phyloP scores from a whole-genome alignment of 2,329 filamentous ascomycete species.

The Bipolaris zeicola region DNA sequence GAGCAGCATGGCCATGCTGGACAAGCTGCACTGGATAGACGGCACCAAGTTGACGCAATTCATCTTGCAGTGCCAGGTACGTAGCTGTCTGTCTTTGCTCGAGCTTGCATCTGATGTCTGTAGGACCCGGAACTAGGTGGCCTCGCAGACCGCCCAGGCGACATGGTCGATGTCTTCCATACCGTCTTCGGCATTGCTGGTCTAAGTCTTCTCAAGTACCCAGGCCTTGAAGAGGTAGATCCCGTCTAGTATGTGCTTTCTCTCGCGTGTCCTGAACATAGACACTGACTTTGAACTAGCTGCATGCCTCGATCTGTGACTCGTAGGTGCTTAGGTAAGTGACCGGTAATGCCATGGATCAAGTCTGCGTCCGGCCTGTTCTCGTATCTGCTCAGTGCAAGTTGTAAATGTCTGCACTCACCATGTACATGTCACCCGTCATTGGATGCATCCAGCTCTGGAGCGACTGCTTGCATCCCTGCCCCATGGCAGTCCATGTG shows the following conservation, averaged over 20 bases:
- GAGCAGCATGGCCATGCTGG: constrained; percentile 88
- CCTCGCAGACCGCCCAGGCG: constrained; percentile 85
- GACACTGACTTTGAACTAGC: constrained; percentile 28
- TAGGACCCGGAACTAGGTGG: constrained; percentile 80
- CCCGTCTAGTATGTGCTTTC: constrained; percentile 72
- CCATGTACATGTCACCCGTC: background rate
- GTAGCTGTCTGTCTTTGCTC: constrained; percentile 10
- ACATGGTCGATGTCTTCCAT: constrained; percentile 98
- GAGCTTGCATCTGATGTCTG: background rate
- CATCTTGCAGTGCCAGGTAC: constrained; percentile 81
- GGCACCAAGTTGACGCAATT: constrained; percentile 76
- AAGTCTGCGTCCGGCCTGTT: background rate
- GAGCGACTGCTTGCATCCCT: background rate
- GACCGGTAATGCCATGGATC: background rate
- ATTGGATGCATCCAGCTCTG: background rate
- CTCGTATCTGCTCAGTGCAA: background rate
- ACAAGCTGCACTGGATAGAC: constrained; percentile 91
- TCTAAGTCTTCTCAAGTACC: constrained; percentile 79
- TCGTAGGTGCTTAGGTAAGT: constrained; percentile 38
- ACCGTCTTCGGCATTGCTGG: constrained; percentile 89
- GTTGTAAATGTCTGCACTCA: background rate
- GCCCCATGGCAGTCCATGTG: background rate
- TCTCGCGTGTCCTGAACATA: background rate
- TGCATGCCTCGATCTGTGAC: constrained; percentile 51
- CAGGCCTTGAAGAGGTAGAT: constrained; percentile 79